Evolutionary conservation across 495 filamentous ascomycete genomes (phyloP), one percentile per base, ranked within the genome.

Genomic region (Bacidia rubella): DNA sequence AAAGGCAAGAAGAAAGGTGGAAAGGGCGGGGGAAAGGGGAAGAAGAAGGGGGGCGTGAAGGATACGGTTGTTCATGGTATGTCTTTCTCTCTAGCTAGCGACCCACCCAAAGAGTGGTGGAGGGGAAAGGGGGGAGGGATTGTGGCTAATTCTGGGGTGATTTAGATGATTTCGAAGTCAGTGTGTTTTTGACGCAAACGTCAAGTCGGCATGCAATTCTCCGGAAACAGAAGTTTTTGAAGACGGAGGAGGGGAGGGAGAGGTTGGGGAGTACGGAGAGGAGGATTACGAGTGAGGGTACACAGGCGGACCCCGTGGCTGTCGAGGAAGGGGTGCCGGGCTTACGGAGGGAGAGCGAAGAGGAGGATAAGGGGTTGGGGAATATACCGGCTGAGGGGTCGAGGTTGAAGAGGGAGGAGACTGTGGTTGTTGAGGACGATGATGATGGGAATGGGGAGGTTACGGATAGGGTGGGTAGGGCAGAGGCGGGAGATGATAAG

Each of bases 91-190:
- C n/a, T n/a, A n/a, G n/a, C n/a, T n/a, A n/a, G n/a, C n/a, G n/a
- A n/a, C n/a, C n/a, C n/a, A n/a, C n/a, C n/a, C n/a, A n/a, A n/a
- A n/a, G n/a, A 23, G 32, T 26, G 17, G 19, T 22, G 35, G 22
- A n/a, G n/a, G n/a, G n/a, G n/a, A n/a, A n/a, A n/a, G n/a, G n/a
- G n/a, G n/a, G 0, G 41, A 22, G 27, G 35, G 44, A 51, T 17
- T 41, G 25, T 39, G 49, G 23, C 27, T 42, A 23, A 10, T n/a
- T n/a, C n/a, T 12, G 19, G 32, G 26, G 24, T 40, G 50, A 17
- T 32, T 63, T 39, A 93, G 92, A 95, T 70, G 90, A 93, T 47
- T 98, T 96, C 61, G 89, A 96, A 63, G 86, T 95, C 38, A 83
- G 86, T 17, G 81, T 97, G 55, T 98, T 96, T 68, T 76, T 98